These are phyloP conservation scores for Lippia alba DNA, from an alignment of 305 asterid genomes.

Conservation along the genomic window DNA sequence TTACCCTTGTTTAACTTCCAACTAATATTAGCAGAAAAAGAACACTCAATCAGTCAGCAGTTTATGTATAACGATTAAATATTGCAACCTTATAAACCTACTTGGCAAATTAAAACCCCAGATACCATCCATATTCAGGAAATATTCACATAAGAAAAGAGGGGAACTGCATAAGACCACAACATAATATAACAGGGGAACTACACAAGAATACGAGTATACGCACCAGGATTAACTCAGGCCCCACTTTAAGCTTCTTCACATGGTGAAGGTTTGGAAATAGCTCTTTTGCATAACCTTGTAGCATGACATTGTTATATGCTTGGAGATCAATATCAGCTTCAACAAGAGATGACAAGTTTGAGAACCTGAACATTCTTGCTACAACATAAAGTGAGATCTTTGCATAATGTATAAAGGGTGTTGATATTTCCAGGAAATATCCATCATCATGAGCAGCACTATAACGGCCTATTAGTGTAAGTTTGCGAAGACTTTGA, in stretches of 20 bases:
- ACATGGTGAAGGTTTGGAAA: conserved; percentile 16
- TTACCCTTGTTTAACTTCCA: too few relatives aligned
- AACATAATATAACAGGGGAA: background rate
- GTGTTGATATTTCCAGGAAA: conserved; percentile 31
- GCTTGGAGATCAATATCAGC: background rate
- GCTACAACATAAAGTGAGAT: background rate
- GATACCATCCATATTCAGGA: background rate
- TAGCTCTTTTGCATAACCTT: background rate
- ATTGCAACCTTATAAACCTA: background rate
- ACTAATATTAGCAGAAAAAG: too few relatives aligned
- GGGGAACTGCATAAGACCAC: background rate
- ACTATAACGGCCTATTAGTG: background rate
- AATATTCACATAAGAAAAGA: too few relatives aligned
- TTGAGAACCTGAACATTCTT: background rate
- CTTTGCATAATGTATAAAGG: conserved; percentile 9
- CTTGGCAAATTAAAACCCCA: background rate
- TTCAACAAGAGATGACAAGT: background rate
- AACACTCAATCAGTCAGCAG: background rate
- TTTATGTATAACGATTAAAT: too few relatives aligned
- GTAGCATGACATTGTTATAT: background rate
- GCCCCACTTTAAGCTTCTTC: conserved; percentile 23
- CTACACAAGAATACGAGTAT: background rate
- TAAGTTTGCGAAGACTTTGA: conserved; percentile 4
- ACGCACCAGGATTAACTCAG: background rate
- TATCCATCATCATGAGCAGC: too few relatives aligned